phyloP scores from a whole-genome alignment of 768 basidiomycete genomes.

The Psilocybe subaeruginosa region DNA sequence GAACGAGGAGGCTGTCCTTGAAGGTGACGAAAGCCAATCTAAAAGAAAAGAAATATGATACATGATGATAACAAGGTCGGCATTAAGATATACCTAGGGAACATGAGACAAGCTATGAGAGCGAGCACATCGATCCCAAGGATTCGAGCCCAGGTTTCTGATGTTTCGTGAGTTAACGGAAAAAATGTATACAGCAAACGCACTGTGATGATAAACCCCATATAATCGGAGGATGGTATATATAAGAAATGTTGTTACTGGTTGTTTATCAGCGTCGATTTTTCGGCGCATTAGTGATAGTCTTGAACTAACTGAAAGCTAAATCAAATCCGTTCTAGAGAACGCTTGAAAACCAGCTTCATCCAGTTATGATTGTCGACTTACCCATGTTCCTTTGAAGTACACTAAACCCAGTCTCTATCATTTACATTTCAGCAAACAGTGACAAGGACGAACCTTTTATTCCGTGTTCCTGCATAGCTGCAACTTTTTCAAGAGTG shows the following conservation, averaged over 20 bases:
- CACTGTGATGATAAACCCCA: slow-evolving; percentile 73
- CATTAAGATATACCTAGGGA: slow-evolving; percentile 62
- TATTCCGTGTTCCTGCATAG: slow-evolving; percentile 95
- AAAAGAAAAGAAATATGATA: neutral
- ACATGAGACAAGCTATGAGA: slow-evolving; percentile 87
- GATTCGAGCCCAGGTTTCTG: slow-evolving; percentile 67
- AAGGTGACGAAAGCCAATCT: slow-evolving; percentile 92
- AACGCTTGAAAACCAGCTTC: slow-evolving; percentile 9
- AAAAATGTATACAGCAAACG: slow-evolving; percentile 20
- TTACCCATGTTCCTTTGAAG: slow-evolving; percentile 84
- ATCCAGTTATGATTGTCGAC: neutral
- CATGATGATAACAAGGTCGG: slow-evolving; percentile 4
- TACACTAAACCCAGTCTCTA: slow-evolving; percentile 53
- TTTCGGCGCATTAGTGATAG: neutral
- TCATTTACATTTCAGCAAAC: neutral
- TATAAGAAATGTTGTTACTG: slow-evolving; percentile 77
- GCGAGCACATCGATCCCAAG: slow-evolving; percentile 85
- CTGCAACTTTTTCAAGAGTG: slow-evolving; percentile 88
- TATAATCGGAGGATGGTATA: slow-evolving; percentile 81
- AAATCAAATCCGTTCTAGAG: slow-evolving; percentile 89
- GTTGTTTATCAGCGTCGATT: neutral
- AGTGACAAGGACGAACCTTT: slow-evolving; percentile 53
- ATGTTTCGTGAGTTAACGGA: neutral
- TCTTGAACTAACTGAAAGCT: slow-evolving; percentile 68
- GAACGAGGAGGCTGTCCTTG: slow-evolving; percentile 78